A percentile compares a stretch with the other conserved stretches of the same genome.
phyloP scores from a whole-genome alignment of 2,329 filamentous ascomycete genomes.

The Rhytidhysteron rufulum region DNA sequence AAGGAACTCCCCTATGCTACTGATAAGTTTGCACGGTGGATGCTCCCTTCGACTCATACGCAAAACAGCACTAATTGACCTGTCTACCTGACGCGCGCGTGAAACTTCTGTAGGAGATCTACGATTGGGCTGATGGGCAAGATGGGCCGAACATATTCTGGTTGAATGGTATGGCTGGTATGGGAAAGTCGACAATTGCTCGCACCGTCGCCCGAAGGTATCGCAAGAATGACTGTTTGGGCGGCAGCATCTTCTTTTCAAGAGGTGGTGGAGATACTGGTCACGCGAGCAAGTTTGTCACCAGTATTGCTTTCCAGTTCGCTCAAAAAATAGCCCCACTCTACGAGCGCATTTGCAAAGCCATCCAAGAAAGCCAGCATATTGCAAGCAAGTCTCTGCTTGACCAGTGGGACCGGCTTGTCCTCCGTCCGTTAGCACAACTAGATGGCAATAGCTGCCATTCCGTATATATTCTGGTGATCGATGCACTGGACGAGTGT shows the following conservation, averaged over 20 bases:
- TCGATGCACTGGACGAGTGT: conserved; percentile 8
- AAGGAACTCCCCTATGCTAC: no score
- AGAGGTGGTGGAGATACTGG: conserved; percentile 10
- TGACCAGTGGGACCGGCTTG: conserved; percentile 16
- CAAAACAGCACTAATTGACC: conserved; percentile 13
- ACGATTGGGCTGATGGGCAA: conserved; percentile 13
- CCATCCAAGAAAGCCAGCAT: conserved; percentile 8
- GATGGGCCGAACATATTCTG: conserved; percentile 24
- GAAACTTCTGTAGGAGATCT: conserved; percentile 18
- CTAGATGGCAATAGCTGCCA: not conserved
- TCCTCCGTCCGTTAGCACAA: conserved; percentile 10
- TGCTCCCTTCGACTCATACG: conserved; percentile 18
- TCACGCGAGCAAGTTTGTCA: conserved; percentile 12
- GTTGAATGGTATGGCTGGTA: conserved; percentile 29
- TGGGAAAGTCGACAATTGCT: conserved; percentile 31
- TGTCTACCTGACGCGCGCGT: conserved; percentile 21
- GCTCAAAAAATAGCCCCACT: conserved; percentile 7
- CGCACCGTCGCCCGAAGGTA: conserved; percentile 20
- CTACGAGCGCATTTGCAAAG: conserved; percentile 9
- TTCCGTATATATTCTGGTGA: not conserved
- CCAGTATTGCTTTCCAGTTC: conserved; percentile 16
- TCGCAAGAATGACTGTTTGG: conserved; percentile 5
- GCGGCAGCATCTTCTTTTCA: conserved; percentile 19
- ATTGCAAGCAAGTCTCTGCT: conserved; percentile 10
- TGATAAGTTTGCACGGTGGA: no score